Evolutionary conservation across 2,329 filamentous ascomycete genomes (phyloP).

Genomic region (Xylaria sp.): DNA sequence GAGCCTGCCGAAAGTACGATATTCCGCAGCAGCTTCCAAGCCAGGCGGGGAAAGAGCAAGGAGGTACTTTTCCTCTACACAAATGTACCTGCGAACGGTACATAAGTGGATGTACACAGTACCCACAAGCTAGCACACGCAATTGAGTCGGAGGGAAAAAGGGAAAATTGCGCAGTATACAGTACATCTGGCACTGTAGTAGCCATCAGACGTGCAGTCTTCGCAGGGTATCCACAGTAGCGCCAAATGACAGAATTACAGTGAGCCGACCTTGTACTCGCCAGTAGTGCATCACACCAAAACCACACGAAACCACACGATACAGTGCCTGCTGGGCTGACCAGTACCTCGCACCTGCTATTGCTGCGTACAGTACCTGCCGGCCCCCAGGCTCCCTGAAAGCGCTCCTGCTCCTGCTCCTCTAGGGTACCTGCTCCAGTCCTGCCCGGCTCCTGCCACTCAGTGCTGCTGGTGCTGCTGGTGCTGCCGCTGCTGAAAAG

Average conservation of each 20-base stretch:
- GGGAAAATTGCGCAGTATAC: not conserved
- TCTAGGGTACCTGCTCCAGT: not conserved
- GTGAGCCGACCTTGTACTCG: not conserved
- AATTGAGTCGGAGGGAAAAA: not conserved
- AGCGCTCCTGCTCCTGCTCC: not conserved
- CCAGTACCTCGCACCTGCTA: too few species aligned
- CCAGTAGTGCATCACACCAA: not conserved
- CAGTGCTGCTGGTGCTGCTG: not conserved
- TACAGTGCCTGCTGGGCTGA: conserved; percentile 6
- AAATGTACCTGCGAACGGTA: not conserved
- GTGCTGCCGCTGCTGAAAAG: conserved; percentile 5
- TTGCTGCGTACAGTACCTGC: not conserved
- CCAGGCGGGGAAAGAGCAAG: not conserved
- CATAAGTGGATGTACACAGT: not conserved
- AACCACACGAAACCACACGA: not conserved
- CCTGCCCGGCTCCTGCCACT: too few species aligned
- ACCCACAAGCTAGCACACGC: not conserved
- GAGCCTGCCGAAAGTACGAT: not conserved
- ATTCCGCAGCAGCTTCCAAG: not conserved
- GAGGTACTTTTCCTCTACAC: not conserved
- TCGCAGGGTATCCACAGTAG: conserved; percentile 7
- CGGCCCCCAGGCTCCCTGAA: not conserved
- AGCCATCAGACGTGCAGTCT: not conserved
- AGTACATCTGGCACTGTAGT: not conserved
- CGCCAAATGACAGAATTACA: not conserved